phyloP scores from a whole-genome alignment of 208 protist species.

The Trypanosoma congolense region DNA sequence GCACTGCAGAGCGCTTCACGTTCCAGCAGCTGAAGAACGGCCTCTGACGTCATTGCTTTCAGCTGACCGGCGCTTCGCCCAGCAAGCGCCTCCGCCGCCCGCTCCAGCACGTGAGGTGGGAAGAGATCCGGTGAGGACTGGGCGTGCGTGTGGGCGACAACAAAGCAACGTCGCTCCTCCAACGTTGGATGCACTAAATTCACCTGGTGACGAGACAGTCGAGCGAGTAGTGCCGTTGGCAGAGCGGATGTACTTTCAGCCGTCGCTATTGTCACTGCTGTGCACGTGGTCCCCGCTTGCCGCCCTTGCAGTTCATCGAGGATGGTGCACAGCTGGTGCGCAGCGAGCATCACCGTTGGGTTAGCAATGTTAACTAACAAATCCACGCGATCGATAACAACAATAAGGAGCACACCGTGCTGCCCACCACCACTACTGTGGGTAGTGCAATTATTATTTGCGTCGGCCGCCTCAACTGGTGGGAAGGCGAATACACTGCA shows the following conservation, averaged over 20 bases:
- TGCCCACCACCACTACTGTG: neutral
- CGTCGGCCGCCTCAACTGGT: neutral
- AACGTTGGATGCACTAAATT: constrained; percentile 22
- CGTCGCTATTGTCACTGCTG: constrained; percentile 14
- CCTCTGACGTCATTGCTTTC: constrained; percentile 4
- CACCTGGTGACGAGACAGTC: constrained; percentile 21
- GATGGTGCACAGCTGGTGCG: constrained; percentile 37
- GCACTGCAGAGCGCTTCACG: constrained; percentile 4
- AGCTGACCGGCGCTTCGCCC: constrained; percentile 13
- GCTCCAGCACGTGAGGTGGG: constrained; percentile 6
- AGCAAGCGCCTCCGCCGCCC: constrained; percentile 14
- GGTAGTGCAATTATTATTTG: neutral
- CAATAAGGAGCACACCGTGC: constrained; percentile 17
- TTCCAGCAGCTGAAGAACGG: constrained; percentile 10
- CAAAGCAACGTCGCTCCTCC: constrained; percentile 24
- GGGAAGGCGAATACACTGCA: constrained; percentile 22
- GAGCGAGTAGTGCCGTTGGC: constrained; percentile 19
- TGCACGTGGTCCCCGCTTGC: neutral
- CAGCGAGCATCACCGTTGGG: constrained; percentile 28
- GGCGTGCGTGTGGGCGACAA: constrained; percentile 8
- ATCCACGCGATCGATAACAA: constrained; percentile 42
- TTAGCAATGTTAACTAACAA: constrained; percentile 34
- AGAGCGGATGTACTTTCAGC: constrained; percentile 12
- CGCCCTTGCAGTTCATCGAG: constrained; percentile 33
- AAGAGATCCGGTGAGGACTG: constrained; percentile 4